Evolutionary conservation across 257 asterid species (phyloP).

Genomic region (Capsicum chinense): DNA sequence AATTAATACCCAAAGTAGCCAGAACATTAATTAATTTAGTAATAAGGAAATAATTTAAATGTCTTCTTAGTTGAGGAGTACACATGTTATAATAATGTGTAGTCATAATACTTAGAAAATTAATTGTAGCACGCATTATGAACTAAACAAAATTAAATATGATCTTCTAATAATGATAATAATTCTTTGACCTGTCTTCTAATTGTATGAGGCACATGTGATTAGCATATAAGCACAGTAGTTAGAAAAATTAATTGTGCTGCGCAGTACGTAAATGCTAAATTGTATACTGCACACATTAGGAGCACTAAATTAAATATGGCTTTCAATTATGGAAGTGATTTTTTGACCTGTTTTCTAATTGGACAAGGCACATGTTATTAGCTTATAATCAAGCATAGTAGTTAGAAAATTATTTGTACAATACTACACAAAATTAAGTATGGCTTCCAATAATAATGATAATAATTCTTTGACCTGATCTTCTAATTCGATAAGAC

Average conservation of each 20-base stretch:
- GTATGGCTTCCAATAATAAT: neutral
- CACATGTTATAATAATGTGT: neutral
- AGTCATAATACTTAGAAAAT: neutral
- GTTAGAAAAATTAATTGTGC: neutral
- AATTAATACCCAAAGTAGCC: neutral
- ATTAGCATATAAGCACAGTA: neutral
- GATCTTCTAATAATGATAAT: neutral
- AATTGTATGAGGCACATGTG: neutral
- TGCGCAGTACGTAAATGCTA: neutral
- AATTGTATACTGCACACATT: neutral
- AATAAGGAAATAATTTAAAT: neutral
- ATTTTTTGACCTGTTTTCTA: neutral
- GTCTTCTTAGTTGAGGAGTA: neutral
- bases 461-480: neutral
- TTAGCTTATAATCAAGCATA: neutral
- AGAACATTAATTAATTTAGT: neutral
- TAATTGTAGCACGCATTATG: neutral
- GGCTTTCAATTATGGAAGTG: neutral
- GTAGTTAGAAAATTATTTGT: constrained; percentile 4
- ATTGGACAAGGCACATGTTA: neutral
- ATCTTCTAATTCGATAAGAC: neutral
- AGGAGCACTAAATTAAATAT: neutral
- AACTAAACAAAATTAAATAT: neutral
- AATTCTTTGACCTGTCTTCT: neutral
- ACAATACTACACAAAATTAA: neutral